These are phyloP conservation scores for Sporothrix protearum DNA, from an alignment of 2,329 filamentous ascomycete genomes.

Conservation along the genomic window DNA sequence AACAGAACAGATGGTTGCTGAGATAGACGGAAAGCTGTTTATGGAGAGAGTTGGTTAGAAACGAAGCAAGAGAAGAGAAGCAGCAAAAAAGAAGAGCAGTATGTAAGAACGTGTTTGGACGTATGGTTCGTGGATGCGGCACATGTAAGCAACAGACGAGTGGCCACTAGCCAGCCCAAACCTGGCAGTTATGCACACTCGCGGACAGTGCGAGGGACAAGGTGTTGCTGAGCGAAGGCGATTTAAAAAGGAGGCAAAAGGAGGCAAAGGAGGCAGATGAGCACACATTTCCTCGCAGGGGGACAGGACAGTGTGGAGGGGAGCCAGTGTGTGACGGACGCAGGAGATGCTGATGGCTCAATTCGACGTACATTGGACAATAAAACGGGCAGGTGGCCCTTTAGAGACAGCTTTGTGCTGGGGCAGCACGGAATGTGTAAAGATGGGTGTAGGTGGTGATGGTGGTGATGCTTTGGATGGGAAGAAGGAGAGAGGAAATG, in stretches of 20 bases:
- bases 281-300: neutral
- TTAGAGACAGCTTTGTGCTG: neutral
- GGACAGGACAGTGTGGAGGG: neutral
- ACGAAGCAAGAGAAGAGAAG: neutral
- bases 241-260: neutral
- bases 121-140: neutral
- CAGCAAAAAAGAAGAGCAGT: no score
- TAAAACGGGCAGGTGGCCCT: slow-evolving; percentile 11
- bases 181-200: neutral
- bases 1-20: neutral
- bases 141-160: neutral
- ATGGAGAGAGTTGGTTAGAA: neutral
- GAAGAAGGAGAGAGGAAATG: slow-evolving; percentile 13
- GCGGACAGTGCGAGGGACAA: neutral
- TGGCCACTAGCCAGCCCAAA: neutral
- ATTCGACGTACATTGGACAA: slow-evolving; percentile 19
- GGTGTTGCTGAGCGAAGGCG: neutral
- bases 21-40: neutral
- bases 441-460: slow-evolving; percentile 9
- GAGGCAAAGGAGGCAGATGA: neutral
- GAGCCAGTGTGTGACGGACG: neutral
- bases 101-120: neutral
- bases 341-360: neutral
- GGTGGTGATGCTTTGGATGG: slow-evolving; percentile 15
- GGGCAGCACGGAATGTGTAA: neutral